Conservation (phyloP, 108 stramenopile genomes). For the Asterionellopsis glacialis region DNA sequence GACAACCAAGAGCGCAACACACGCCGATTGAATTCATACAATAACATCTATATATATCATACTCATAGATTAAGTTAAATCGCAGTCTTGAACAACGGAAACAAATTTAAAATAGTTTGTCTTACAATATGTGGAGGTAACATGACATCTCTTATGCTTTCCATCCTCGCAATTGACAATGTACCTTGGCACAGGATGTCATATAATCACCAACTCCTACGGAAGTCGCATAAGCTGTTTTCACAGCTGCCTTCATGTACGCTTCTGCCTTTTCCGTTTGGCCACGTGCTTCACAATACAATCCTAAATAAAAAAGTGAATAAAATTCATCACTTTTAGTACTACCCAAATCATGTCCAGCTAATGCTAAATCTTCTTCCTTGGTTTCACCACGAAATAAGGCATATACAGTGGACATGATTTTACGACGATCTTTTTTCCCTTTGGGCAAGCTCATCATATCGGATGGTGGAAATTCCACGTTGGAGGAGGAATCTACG, state of each 20-base stretch:
- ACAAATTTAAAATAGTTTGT: too few species aligned
- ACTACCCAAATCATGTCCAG: constrained; percentile 26
- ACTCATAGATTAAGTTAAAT: too few species aligned
- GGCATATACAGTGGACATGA: constrained; percentile 61
- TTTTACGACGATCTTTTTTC: constrained; percentile 52
- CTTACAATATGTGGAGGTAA: too few species aligned
- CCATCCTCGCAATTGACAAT: constrained; percentile 46
- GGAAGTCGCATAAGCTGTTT: constrained; percentile 48
- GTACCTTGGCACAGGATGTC: constrained; percentile 64
- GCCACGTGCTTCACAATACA: constrained; percentile 47
- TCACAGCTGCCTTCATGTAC: constrained; percentile 53
- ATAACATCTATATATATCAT: too few species aligned
- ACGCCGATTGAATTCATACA: too few species aligned
- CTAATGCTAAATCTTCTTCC: constrained; percentile 47
- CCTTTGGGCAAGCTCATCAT: constrained; percentile 49
- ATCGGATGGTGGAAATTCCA: constrained; percentile 33
- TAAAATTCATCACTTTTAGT: constrained; percentile 66
- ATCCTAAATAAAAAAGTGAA: constrained; percentile 52
- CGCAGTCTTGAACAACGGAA: too few species aligned
- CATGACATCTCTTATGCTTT: not conserved
- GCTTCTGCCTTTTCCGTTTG: constrained; percentile 50
- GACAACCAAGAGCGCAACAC: too few species aligned
- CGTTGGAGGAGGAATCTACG: constrained; percentile 15
- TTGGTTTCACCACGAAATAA: constrained; percentile 62
- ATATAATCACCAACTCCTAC: constrained; percentile 64